These are phyloP conservation scores for Colletotrichum sp. DNA, from an alignment of 2,329 filamentous ascomycete genomes.

Conservation along the genomic window DNA sequence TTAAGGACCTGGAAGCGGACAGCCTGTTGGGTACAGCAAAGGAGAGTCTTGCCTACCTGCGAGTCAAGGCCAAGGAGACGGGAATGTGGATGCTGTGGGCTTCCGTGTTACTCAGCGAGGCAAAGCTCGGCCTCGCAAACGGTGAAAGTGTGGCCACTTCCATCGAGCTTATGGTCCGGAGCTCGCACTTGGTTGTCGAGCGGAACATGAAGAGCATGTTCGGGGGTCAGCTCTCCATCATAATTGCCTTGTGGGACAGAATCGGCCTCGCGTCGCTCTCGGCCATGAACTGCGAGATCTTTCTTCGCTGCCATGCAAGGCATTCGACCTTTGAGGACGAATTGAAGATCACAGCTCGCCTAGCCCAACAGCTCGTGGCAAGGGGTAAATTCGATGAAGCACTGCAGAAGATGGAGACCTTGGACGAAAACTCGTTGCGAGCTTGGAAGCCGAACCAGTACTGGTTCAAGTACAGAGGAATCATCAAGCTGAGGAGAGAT, in stretches of 20 bases:
- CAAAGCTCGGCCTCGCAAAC: constrained; percentile 76
- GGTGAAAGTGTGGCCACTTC: constrained; percentile 69
- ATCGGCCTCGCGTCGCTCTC: constrained; percentile 68
- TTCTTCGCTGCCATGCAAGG: constrained; percentile 73
- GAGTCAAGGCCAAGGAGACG: constrained; percentile 83
- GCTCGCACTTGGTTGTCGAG: constrained; percentile 81
- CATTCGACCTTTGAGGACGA: constrained; percentile 73
- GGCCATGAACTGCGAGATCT: constrained; percentile 70
- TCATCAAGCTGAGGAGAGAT: constrained; percentile 69
- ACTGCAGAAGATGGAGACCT: constrained; percentile 40
- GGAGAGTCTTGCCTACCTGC: constrained; percentile 83
- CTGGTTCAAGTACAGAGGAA: constrained; percentile 69
- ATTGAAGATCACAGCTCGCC: constrained; percentile 74
- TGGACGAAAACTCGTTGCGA: constrained; percentile 67
- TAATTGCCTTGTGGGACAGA: constrained; percentile 76
- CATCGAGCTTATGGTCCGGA: constrained; percentile 81
- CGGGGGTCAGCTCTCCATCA: constrained; percentile 75
- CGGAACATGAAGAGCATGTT: constrained; percentile 76
- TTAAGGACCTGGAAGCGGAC: constrained; percentile 71
- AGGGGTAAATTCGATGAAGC: constrained; percentile 76
- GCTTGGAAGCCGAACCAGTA: constrained; percentile 81
- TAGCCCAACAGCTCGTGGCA: constrained; percentile 63
- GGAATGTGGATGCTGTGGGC: constrained; percentile 87
- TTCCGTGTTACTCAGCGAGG: constrained; percentile 84
- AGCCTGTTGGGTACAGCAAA: constrained; percentile 79